phyloP scores from a whole-genome alignment of 495 filamentous ascomycete genomes.

The Cercophora samala region DNA sequence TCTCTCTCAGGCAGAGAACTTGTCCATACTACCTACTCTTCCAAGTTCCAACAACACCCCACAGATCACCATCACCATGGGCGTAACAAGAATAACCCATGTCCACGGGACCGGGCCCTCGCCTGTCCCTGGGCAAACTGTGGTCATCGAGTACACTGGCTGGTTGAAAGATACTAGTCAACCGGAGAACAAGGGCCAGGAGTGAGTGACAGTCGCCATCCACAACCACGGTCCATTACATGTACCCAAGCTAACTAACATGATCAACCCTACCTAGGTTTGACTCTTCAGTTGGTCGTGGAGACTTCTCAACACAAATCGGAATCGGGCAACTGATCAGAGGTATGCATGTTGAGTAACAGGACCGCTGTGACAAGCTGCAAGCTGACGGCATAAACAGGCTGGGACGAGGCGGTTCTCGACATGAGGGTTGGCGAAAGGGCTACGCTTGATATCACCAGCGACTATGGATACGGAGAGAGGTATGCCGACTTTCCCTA shows the following conservation, averaged over 20 bases:
- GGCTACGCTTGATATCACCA: slow-evolving; percentile 69
- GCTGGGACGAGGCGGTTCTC: slow-evolving; percentile 83
- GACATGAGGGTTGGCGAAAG: slow-evolving; percentile 80
- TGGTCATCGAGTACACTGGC: slow-evolving; percentile 81
- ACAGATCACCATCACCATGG: slow-evolving; percentile 37
- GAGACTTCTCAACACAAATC: slow-evolving; percentile 63
- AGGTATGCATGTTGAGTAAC: slow-evolving; percentile 48
- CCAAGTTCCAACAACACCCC: not conserved
- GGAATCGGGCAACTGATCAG: slow-evolving; percentile 75
- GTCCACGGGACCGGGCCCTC: slow-evolving; percentile 46
- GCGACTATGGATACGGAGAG: slow-evolving; percentile 77
- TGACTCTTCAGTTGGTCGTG: slow-evolving; percentile 68
- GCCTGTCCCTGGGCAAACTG: slow-evolving; percentile 60
- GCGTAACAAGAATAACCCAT: slow-evolving; percentile 46
- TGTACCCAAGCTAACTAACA: slow-evolving; percentile 5
- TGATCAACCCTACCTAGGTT: slow-evolving; percentile 52
- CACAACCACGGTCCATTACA: too few relatives aligned
- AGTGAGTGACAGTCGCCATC: slow-evolving; percentile 36
- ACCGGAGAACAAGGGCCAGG: slow-evolving; percentile 46
- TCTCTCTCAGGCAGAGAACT: too few relatives aligned
- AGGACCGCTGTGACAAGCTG: not conserved
- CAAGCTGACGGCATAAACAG: slow-evolving; percentile 36
- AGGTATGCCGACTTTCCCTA: slow-evolving; percentile 40
- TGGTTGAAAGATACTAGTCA: slow-evolving; percentile 65
- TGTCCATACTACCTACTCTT: not conserved